Base-by-base conservation (phyloP, 164 flowering plant species). In the Litsea cubeba region DNA sequence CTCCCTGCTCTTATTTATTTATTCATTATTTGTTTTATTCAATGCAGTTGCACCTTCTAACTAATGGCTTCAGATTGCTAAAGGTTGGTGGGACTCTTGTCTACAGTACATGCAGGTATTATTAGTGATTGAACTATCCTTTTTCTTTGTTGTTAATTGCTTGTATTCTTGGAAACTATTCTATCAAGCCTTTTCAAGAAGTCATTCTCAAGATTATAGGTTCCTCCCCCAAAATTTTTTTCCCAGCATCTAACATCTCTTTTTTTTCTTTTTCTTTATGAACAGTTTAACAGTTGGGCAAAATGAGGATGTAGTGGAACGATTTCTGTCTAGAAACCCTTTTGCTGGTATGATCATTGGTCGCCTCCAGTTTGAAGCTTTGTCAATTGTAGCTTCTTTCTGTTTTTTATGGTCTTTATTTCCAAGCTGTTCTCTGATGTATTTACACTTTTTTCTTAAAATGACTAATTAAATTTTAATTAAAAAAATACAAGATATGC, bases 61-160 rank as follows among this genome's bases (percentile, higher is more conserved):
- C 74, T 22, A 93, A 93, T 80, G 99, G 98, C 69, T 95, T 89
- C 77, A 85, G 89, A 78, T 79, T 95, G 81, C 88, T 93, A 6
- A 95, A 84, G 87, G 84, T 78, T 77, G 96, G 97, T 12, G 99
- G 99, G 3, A 77, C 78, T 14, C 95, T 95, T 75, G 88, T 95
- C 51, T 95, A 95, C 82, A 93, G 99, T 87, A 95, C 99, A 69
- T 93, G 98, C 96, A 93, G 99, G 99, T 91, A 65, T 50, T 14
- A 46, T 12, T n/a, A n/a, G 57, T 71, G 23, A 22, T 18, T 26
- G n/a, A 49, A 3, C 57, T 32, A 2, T 51, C 40, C 11, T 40
- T 40, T 46, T 20, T 57, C 26, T 63, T 8, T 35, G 50, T 17
- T 17, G 46, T 20, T 74, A 15, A 8, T 62, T 40, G 62, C 70